A percentile compares a stretch with the other conserved stretches of the same genome.
These are phyloP conservation scores for Taxillus chinensis DNA, from an alignment of 164 flowering plant genomes.

Conservation along the genomic window DNA sequence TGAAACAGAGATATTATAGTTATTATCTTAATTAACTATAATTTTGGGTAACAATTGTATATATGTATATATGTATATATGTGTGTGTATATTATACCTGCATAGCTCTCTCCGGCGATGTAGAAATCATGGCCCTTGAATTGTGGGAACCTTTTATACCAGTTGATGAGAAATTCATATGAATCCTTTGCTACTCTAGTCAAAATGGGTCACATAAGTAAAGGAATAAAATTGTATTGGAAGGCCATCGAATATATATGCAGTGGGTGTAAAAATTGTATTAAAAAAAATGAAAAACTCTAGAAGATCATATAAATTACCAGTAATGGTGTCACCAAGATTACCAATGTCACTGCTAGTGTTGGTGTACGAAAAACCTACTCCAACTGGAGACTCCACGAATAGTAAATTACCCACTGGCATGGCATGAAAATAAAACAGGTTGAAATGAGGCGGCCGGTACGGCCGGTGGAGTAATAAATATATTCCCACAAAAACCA, in stretches of 20 bases:
- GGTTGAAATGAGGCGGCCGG: too few species aligned
- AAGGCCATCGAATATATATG: too few species aligned
- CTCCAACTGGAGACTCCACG: constrained; percentile 54
- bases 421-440: not conserved
- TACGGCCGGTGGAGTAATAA: too few species aligned
- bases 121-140: constrained; percentile 42
- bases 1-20: constrained; percentile 9
- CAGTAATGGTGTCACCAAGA: constrained; percentile 42
- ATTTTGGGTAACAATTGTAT: not conserved
- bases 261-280: too few species aligned
- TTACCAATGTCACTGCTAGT: constrained; percentile 21
- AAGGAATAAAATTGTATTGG: too few species aligned
- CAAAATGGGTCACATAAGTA: not conserved
- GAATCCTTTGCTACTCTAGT: constrained; percentile 45
- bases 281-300: too few species aligned
- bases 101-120: constrained; percentile 75
- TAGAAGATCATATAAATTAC: constrained; percentile 12
- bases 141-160: constrained; percentile 58
- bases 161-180: constrained; percentile 52
- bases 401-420: constrained; percentile 47
- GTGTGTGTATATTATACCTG: constrained; percentile 22
- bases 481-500: not conserved
- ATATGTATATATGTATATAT: not conserved
- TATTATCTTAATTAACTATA: not conserved
- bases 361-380: constrained; percentile 58